Base-by-base conservation (phyloP, 441 rosid species). In the Lepidium campestre region DNA sequence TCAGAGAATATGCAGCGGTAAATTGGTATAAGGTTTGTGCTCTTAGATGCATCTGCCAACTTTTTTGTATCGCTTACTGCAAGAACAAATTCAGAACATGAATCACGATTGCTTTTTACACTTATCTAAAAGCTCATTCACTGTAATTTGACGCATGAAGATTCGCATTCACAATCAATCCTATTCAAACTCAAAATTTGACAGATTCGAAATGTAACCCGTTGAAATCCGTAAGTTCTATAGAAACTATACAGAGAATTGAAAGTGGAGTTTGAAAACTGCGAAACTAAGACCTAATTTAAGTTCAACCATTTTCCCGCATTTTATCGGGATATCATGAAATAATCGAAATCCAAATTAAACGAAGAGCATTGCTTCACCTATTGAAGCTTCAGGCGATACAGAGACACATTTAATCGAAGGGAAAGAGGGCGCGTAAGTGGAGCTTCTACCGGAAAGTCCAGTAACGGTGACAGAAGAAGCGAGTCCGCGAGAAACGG, bases 1-100 rank as follows among this genome's bases (percentile, higher is more conserved):
- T 93, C 98, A 0, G 93, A 86, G 83, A 90, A 93, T 68, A 93
- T 83, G 59, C 91, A 85, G 4, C 77, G 78, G 70, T 80, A 85
- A 19, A 93, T 77, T 2, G 93, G 96, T 25, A 90, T 76, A 42
- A 93, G 62, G 70, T 88, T 90, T 45, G 88, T 87, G 27, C 64
- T 66, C 75, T 80, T 77, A 4, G 95, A 84, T 20, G 86, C 95
- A 78, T 82, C 93, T 10, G 34, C 57, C 14, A 90, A 81, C 70
- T 75, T 73, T 4, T 15, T 62, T 32, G 61, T 77, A 64, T 85
- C 90, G 45, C 31, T 74, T 0, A 69, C 95, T 89, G 76, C 17
- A 78, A 31, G 14, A 41, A 68, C 12, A 34, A 17, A 75, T 32
- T 1, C 48, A 73, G 31, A 57, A 53, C 54, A 63, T 32, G 55